Conservation (phyloP, 2,329 filamentous ascomycete genomes). For the Colletotrichum acutatum region DNA sequence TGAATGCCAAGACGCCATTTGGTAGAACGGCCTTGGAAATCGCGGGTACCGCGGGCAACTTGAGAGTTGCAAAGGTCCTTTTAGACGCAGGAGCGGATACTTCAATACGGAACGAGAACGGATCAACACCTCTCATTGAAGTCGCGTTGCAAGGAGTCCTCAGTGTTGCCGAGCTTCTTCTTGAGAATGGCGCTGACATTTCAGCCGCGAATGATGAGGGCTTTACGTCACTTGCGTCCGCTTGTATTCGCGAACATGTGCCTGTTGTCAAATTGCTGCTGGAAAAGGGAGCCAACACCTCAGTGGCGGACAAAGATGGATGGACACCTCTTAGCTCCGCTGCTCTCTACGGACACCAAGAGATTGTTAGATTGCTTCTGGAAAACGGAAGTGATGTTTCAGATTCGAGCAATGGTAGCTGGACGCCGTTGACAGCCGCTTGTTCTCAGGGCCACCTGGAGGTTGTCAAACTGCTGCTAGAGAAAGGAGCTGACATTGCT, state of each 20-base stretch:
- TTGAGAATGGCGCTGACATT: neutral
- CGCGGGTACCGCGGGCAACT: accelerated
- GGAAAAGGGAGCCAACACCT: neutral
- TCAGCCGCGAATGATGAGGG: neutral
- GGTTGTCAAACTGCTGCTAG: neutral
- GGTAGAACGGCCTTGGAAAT: neutral
- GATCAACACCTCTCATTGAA: neutral
- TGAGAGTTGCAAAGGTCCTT: constrained; percentile 19
- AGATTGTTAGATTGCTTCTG: constrained; percentile 21
- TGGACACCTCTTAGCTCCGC: constrained; percentile 19
- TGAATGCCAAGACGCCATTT: neutral
- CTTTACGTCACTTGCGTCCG: neutral
- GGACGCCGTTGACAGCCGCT: neutral
- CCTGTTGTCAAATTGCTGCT: neutral
- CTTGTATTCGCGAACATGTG: neutral
- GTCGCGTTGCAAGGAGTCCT: neutral
- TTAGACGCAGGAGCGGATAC: constrained; percentile 1
- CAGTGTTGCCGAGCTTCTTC: neutral
- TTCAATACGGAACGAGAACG: neutral
- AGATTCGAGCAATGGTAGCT: neutral
- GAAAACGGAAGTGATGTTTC: neutral
- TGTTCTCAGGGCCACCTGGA: neutral
- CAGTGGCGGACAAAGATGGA: neutral
- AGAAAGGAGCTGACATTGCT: too few relatives aligned
- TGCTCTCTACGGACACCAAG: constrained; percentile 10